phyloP scores from a whole-genome alignment of 352 stramenopile genomes.

The Halophytophthora polymorphica region DNA sequence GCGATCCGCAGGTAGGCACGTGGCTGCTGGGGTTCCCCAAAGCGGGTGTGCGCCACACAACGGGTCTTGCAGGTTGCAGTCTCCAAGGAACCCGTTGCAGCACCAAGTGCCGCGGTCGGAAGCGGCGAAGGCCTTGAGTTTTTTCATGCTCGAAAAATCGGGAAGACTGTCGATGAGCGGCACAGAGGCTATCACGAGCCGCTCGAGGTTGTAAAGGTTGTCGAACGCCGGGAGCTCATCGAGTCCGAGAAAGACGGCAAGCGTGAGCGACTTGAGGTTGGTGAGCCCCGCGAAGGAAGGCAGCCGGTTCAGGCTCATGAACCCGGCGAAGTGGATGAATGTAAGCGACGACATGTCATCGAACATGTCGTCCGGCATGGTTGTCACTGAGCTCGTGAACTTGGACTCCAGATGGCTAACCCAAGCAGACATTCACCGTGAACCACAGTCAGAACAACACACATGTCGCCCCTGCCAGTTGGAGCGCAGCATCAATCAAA shows the following conservation, averaged over 20 bases:
- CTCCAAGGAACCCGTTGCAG: slow-evolving; percentile 30
- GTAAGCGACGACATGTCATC: slow-evolving; percentile 29
- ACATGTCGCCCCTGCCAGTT: too few species aligned
- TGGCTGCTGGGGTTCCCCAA: slow-evolving; percentile 18
- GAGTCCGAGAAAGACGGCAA: slow-evolving; percentile 16
- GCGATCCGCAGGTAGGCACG: slow-evolving; percentile 8
- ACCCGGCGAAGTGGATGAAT: slow-evolving; percentile 31
- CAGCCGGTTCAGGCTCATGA: slow-evolving; percentile 16
- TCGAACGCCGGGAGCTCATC: slow-evolving; percentile 19
- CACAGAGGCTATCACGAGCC: slow-evolving; percentile 17
- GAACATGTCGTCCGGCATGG: slow-evolving; percentile 30
- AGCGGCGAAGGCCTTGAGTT: slow-evolving; percentile 17
- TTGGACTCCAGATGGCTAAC: too few species aligned
- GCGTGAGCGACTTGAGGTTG: slow-evolving; percentile 30
- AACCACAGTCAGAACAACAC: too few species aligned
- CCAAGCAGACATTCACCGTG: too few species aligned
- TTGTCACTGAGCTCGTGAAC: slow-evolving; percentile 5
- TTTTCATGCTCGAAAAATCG: slow-evolving; percentile 18
- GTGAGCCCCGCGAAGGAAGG: slow-evolving; percentile 28
- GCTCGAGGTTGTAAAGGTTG: slow-evolving; percentile 16
- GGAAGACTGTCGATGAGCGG: slow-evolving; percentile 13
- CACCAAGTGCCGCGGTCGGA: slow-evolving; percentile 18
- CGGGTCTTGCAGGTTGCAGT: slow-evolving; percentile 15
- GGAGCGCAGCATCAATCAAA: background rate
- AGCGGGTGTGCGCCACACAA: slow-evolving; percentile 20